Evolutionary conservation across 108 stramenopile genomes (phyloP), one percentile per base, ranked within the genome.

Genomic region (Cyclostephanos invisitatus): DNA sequence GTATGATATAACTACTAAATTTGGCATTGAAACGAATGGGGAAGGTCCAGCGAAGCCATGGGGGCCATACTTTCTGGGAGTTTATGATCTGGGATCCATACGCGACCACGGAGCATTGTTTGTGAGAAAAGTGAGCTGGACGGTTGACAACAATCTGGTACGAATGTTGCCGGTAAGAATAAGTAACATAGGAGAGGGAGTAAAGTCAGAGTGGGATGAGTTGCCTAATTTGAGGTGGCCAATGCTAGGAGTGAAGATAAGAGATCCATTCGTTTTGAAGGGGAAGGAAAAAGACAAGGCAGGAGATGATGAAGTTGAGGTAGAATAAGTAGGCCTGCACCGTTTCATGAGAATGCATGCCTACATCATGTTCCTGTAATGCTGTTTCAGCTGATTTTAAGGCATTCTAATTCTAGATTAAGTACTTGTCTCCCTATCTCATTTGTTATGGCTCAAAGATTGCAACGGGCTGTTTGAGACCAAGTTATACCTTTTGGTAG

Each of bases 31-130:
- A 10, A 80, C 74, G 25, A 75, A 76, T 56, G 70, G 68, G 46
- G 80, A 80, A 67, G 79, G 73, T 0, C 64, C 79, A 7, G 83
- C 88, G 0, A 81, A 78, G 32, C 78, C 89, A 20, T 96, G 95
- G 95, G 95, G 95, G 22, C 95, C 95, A 1, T 96, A 96, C 75
- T 96, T 85, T 83, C 53, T 96, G 54, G 95, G 95, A 22, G 73
- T 86, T 0, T 96, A 96, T 78, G 95, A 96, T 76, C 77, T 96
- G 69, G 61, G 72, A 24, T 60, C 78, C 32, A 91, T 96, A 51
- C 75, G 78, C 18, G 71, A 78, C 8, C 88, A 85, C 36, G 95
- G 95, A 11, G 95, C 95, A 18, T 74, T 96, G 72, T 93, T 86
- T 67, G 73, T 96, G 17, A 82, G 95, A 51, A 96, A 93, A 62